Conservation (phyloP, 192 early-diverging fungal genomes). For the Coemansia sp. region DNA sequence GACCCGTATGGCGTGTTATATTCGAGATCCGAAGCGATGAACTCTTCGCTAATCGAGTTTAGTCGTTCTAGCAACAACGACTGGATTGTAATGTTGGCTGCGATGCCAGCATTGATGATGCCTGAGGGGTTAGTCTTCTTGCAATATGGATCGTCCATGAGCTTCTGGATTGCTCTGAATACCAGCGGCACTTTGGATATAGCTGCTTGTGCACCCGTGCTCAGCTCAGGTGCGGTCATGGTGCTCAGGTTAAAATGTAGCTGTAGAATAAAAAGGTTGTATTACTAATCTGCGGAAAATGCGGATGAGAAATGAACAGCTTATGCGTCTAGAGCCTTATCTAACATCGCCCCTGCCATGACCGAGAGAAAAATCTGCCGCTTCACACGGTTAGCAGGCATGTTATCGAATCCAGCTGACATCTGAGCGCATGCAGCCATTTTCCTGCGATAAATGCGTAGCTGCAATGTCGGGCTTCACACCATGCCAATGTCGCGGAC, state of each 20-base stretch:
- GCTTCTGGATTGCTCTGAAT: slow-evolving; percentile 23
- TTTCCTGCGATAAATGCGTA: background rate
- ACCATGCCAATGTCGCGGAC: slow-evolving; percentile 57
- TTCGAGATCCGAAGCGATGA: slow-evolving; percentile 42
- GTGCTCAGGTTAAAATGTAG: background rate
- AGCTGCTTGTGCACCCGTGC: slow-evolving; percentile 25
- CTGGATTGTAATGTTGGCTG: slow-evolving; percentile 71
- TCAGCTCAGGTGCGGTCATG: slow-evolving; percentile 34
- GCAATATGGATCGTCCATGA: slow-evolving; percentile 42
- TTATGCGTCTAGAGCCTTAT: background rate
- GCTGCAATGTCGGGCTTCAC: background rate
- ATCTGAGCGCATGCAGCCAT: background rate
- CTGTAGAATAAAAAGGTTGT: background rate
- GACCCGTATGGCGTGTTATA: slow-evolving; percentile 59
- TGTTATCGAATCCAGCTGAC: slow-evolving; percentile 1
- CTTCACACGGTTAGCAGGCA: background rate
- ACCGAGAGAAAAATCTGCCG: background rate
- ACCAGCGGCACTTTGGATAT: slow-evolving; percentile 26
- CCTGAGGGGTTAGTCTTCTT: slow-evolving; percentile 60
- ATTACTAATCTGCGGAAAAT: slow-evolving; percentile 2
- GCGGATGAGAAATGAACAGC: slow-evolving; percentile 1
- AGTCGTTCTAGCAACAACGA: slow-evolving; percentile 58
- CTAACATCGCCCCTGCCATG: background rate
- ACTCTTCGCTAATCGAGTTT: slow-evolving; percentile 18
- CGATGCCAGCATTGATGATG: slow-evolving; percentile 79